Evolutionary conservation across 257 asterid genomes (phyloP).

Genomic region (Scutellaria galericulata): DNA sequence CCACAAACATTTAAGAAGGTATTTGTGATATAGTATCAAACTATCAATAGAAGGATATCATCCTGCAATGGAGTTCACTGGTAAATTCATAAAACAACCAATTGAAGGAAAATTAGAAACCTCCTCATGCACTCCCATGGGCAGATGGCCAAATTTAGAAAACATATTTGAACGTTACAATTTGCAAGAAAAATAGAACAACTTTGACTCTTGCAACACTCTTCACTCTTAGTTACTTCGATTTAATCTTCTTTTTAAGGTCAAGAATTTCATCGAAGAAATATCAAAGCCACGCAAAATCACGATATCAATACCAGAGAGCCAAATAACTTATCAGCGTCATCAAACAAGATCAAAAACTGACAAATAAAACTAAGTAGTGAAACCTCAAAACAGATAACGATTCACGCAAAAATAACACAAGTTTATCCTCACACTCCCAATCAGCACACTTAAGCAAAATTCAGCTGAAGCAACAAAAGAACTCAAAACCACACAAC

Average conservation of each 20-base stretch:
- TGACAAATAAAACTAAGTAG: slow-evolving; percentile 4
- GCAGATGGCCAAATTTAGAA: neutral
- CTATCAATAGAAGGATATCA: neutral
- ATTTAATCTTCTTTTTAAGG: slow-evolving; percentile 7
- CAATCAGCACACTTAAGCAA: slow-evolving; percentile 31
- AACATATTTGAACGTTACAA: neutral
- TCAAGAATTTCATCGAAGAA: neutral
- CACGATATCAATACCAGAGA: neutral
- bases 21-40: neutral
- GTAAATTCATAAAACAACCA: neutral
- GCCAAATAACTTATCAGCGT: neutral
- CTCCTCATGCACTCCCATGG: neutral
- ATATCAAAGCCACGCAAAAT: neutral
- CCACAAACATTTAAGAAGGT: slow-evolving; percentile 1
- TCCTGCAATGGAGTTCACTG: neutral
- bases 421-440: neutral
- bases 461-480: slow-evolving; percentile 20
- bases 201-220: neutral
- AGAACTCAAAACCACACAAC: neutral
- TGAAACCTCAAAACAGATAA: slow-evolving; percentile 10
- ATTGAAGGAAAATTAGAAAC: neutral
- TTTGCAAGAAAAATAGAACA: neutral
- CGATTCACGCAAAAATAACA: neutral
- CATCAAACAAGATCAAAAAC: neutral
- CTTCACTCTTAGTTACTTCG: neutral